Base-by-base conservation (phyloP, 768 basidiomycete genomes). In the Lactarius quietus region DNA sequence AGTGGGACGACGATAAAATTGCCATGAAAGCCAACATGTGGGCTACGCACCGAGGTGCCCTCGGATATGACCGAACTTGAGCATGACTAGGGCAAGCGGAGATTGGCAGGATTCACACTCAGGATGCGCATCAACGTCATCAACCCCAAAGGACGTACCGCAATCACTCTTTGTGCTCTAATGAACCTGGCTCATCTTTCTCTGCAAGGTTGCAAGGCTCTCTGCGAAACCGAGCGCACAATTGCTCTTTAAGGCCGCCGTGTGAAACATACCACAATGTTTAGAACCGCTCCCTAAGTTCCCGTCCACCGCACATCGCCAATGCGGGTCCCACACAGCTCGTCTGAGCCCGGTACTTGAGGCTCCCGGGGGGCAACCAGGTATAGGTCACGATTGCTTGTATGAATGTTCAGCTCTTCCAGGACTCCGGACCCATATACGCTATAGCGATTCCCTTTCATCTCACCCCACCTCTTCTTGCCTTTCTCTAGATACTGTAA, bases 241-340 rank as follows among this genome's bases (percentile, higher is more conserved):
- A 96, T 97, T 78, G 97, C 97, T 77, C 88, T 99, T 73, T 99
- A 99, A n/a, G n/a, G n/a, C 82, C 96, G 94, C 81, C 92, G 98
- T 81, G 86, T 99, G 64, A 96, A 99, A 82, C 94, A 95, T 82
- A 93, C 94, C 70, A 98, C 95, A 39, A 97, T 79, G 93, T 98
- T 73, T 97, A 98, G 79, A 98, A 98, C 74, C 84, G 97, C 67
- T 99, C 98, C 81, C 98, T n/a, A 98, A 79, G 93, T 97, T 77
- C 96, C 94, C 38, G 95, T 99, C 68, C 87, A 57, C 94, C 97
- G 74, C 96, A 98, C 78, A 98, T 99, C 96, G 92, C 95, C 7
- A 84, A 95, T 74, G 89, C 92, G 28, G 97, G 98, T 76, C 97
- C 17, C 95, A 97, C 92, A 95, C 94, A 6, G 91, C 92, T 39